Evolutionary conservation across 2,329 filamentous ascomycete genomes (phyloP), one percentile per base, ranked within the genome.

Genomic region (Pseudogymnoascus sp.): DNA sequence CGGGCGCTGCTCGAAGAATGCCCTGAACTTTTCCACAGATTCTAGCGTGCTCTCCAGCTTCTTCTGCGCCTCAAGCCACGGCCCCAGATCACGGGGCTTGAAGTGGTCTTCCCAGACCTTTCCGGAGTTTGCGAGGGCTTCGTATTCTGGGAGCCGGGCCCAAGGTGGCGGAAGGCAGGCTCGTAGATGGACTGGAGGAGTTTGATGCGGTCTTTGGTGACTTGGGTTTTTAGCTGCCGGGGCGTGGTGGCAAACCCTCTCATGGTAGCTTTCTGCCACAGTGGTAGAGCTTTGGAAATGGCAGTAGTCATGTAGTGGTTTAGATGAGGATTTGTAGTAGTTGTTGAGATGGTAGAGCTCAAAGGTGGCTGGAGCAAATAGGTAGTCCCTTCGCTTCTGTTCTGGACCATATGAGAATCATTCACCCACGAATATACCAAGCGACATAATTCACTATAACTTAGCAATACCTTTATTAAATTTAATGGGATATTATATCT

Each of bases 91-190:
- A 31, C 36, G 50, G 53, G 68, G 70, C 21, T 64, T 62, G 60
- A 68, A 69, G 47, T 67, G 66, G 26, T 69, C 64, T 63, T 71
- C 68, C 68, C 68, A 70, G 19, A 68, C 61, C 31, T 50, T 67
- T 23, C 69, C 67, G 15, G 70, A 71, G 6, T 44, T 60, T 60
- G 65, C 68, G 7, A 70, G 64, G 15, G 36, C 42, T 3, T 59
- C 47, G 36, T 70, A 68, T 44, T 70, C 68, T 13, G 63, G 26
- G 65, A 66, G 3, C 62, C 62, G 10, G 26, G 47, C 8, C 3
- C 13, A 3, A 53, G 47, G 10, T 53, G 47, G 3, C 26, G 9
- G 10, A 53, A 53, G 26, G 26, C 15, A 13, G 47, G 47, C 47
- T 53, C 15, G 26, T 53, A 53, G 26, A 53, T 53, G 8, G 47